Percentiles rank a stretch among this genome's conserved stretches.
These are phyloP conservation scores for Aulographum hederae DNA, from an alignment of 2,329 filamentous ascomycete species.

Conservation along the genomic window DNA sequence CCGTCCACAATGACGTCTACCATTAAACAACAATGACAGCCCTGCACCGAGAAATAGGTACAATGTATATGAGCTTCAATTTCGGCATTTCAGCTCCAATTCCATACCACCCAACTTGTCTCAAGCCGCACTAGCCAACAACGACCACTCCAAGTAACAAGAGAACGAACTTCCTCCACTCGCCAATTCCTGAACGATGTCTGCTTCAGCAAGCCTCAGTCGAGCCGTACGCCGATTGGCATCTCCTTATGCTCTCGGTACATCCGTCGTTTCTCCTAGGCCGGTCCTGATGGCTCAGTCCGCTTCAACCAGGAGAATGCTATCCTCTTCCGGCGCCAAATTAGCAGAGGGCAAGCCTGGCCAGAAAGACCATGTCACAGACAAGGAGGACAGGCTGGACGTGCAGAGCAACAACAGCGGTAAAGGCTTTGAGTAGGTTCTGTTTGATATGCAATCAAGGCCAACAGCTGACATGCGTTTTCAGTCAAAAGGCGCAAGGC, in stretches of 20 bases:
- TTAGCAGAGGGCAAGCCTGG: background rate
- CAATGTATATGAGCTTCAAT: background rate
- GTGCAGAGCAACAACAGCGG: constrained; percentile 14
- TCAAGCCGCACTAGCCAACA: background rate
- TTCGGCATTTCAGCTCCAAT: background rate
- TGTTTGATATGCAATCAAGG: background rate
- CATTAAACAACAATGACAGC: background rate
- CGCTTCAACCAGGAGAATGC: constrained; percentile 18
- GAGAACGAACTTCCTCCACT: background rate
- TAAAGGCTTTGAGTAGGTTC: constrained; percentile 16
- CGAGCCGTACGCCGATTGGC: background rate
- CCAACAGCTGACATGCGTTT: background rate
- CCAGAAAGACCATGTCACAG: constrained; percentile 9
- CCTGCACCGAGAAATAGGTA: background rate
- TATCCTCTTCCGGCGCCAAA: constrained; percentile 3
- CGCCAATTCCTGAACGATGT: background rate
- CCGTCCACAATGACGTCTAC: background rate
- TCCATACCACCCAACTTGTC: background rate
- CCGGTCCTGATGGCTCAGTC: constrained; percentile 19
- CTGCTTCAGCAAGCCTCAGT: background rate
- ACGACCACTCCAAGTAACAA: background rate
- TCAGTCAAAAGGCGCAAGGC: constrained; percentile 13
- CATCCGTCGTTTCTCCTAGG: constrained; percentile 14
- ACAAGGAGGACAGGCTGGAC: constrained; percentile 15
- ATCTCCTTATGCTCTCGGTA: background rate